Evolutionary conservation across 208 protist genomes (phyloP).

Genomic region (Tetramitus jugosus): DNA sequence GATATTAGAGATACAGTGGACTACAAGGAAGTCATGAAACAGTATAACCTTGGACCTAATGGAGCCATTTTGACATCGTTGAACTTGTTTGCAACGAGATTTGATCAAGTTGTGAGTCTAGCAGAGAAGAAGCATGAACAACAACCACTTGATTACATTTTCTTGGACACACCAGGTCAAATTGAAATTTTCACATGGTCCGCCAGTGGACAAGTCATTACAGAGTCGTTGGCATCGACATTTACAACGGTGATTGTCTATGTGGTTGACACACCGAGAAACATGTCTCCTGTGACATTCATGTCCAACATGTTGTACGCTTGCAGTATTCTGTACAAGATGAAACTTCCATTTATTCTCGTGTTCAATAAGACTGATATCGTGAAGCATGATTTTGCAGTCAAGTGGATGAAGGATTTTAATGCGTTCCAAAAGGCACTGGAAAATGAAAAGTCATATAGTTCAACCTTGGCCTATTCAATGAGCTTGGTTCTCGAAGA

Average conservation of each 20-base stretch:
- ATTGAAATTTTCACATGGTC: slow-evolving; percentile 99
- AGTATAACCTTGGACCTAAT: slow-evolving; percentile 93
- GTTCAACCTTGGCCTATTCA: slow-evolving; percentile 71
- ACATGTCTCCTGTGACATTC: slow-evolving; percentile 85
- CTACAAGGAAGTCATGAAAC: slow-evolving; percentile 96
- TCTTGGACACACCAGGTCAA: slow-evolving; percentile 98
- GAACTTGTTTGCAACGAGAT: slow-evolving; percentile 96
- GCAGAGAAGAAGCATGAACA: slow-evolving; percentile 51
- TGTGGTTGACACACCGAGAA: slow-evolving; percentile 91
- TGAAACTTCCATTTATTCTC: slow-evolving; percentile 90
- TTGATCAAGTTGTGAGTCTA: slow-evolving; percentile 89
- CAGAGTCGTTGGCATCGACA: slow-evolving; percentile 77
- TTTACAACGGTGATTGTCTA: slow-evolving; percentile 92
- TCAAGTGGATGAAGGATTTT: slow-evolving; percentile 87
- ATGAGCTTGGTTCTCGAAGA: slow-evolving; percentile 92
- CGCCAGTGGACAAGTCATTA: slow-evolving; percentile 92
- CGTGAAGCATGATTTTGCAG: slow-evolving; percentile 57
- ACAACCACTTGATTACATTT: slow-evolving; percentile 71
- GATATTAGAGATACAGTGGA: slow-evolving; percentile 98
- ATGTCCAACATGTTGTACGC: slow-evolving; percentile 98
- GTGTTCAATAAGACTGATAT: slow-evolving; percentile 97
- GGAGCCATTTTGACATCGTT: slow-evolving; percentile 96
- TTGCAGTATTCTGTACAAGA: slow-evolving; percentile 95
- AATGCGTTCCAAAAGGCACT: slow-evolving; percentile 65
- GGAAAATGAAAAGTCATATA: slow-evolving; percentile 64